Evolutionary conservation across 1,284 basidiomycete genomes (phyloP), one percentile per base, ranked within the genome.

Genomic region (Coniferiporia weirii): DNA sequence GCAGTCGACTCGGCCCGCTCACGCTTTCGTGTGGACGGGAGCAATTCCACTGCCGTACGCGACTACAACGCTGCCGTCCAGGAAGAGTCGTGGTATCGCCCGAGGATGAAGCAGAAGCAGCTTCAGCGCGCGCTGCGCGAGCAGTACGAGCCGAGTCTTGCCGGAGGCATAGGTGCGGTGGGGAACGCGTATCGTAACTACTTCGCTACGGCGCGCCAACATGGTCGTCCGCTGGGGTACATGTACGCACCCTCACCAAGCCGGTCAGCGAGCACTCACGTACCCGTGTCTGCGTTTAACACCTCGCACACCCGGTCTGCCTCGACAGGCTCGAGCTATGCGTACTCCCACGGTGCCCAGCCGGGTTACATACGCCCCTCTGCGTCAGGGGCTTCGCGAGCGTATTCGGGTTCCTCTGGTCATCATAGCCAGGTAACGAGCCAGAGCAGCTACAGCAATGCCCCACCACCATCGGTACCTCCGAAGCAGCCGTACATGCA

Each of bases 41-140:
- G 15, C 46, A 3, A 44, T 54, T 15, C 32, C 47, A 12, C 13
- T 22, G 17, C 43, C 35, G 34, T 19, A 15, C 5, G 40, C 36
- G 7, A 38, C 48, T 4, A 40, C 52, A 34, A 10, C 15, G 53
- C 15, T 22, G 53, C 35, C 5, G 44, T 8, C 10, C 9, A 40
- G 51, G 53, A 45, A 13, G 40, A 35, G 17, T 59, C 57, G n/a
- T 59, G 57, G 57, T 59, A 59, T 35, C 38, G 20, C 19, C 57
- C 57, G 8, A 27, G 19, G n/a, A 20, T 20, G 44, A 27, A 20
- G 44, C 44, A n/a, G 44, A 46, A 46, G 44, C 50, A 58, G 51
- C 8, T 58, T 7, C 56, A 52, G 27, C 50, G 56, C 13, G 34
- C 20, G 15, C 13, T 58, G 22, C 46, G 55, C 13, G 34, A 20